A percentile compares a stretch with the other conserved stretches of the same genome.
Conservation (phyloP, 257 asterid genomes). For the Solanum bulbocastanum region DNA sequence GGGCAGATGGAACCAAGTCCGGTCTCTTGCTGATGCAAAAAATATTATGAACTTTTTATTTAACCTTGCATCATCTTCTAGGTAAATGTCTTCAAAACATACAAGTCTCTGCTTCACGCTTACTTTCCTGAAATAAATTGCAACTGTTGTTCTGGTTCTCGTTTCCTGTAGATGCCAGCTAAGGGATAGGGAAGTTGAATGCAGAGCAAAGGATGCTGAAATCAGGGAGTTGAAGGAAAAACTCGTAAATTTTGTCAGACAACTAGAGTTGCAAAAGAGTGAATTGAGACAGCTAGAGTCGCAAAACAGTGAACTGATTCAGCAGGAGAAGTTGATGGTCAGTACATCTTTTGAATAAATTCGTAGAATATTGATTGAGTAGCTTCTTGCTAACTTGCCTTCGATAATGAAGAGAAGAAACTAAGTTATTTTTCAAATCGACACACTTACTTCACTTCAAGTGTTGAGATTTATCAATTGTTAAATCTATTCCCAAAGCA, state of each 20-base stretch:
- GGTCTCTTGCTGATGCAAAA: conserved; percentile 81
- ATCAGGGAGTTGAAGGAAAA: conserved; percentile 84
- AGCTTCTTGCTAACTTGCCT: background rate
- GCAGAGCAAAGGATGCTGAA: conserved; percentile 82
- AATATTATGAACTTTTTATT: conserved; percentile 75
- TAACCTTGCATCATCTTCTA: conserved; percentile 69
- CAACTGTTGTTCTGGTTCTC: background rate
- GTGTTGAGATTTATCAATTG: background rate
- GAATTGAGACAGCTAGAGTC: conserved; percentile 63
- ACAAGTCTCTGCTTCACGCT: background rate
- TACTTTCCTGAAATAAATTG: conserved; percentile 3
- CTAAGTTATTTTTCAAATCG: background rate
- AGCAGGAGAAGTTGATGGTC: conserved; percentile 60
- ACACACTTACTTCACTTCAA: background rate
- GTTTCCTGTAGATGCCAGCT: conserved; percentile 48
- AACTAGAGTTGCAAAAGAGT: conserved; percentile 55
- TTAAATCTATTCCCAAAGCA: background rate
- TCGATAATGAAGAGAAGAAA: background rate
- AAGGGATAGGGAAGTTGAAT: conserved; percentile 74
- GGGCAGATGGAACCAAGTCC: conserved; percentile 95
- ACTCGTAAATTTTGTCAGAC: conserved; percentile 58
- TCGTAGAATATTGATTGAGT: background rate
- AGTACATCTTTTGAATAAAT: conserved; percentile 13
- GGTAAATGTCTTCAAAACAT: conserved; percentile 31
- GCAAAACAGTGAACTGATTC: conserved; percentile 51